Evolutionary conservation across 805 yeast genomes (phyloP), one percentile per base, ranked within the genome.

Genomic region (Candida vaughaniae): DNA sequence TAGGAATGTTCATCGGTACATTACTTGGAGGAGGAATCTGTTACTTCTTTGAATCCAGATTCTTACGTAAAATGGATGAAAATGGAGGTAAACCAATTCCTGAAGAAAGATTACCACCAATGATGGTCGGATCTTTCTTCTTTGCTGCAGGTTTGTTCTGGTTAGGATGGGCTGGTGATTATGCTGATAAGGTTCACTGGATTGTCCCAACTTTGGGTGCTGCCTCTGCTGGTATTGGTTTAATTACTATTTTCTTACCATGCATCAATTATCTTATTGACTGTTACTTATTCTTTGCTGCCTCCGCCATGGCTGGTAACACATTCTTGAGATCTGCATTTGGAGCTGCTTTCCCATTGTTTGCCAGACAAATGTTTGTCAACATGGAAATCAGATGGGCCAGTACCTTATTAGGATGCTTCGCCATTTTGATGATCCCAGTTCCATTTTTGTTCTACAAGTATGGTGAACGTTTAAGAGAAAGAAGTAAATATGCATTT

Each of bases 81-180:
- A 78, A 80, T 52, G 75, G 73, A 26, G 81, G 81, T 32, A 58
- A 57, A 28, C 73, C 80, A 0, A 75, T 81, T 14, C 95, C 96
- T 0, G 96, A 89, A 60, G 83, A 80, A 23, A 78, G 96, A 60
- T 67, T 89, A 39, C 78, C 81, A 12, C 80, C 90, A 69, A 77
- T 88, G 83, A 75, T 86, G 62, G 60, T 73, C 29, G 90, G 95
- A 22, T 80, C 82, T 16, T 46, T 85, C 36, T 55, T 73, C 6
- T 86, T 89, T 66, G 83, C 95, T 19, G 67, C 78, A 36, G 96
- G 96, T 36, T 66, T 88, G 44, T 71, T 88, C 52, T 85, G 95
- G 95, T 71, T 89, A 58, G 77, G 85, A 39, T 89, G 96, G 96
- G 68, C 91, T 7, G 96, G 95, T 55, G 74, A 77, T 45, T 89